These are phyloP conservation scores for Diaporthe australafricana DNA, from an alignment of 2,329 filamentous ascomycete species.

Conservation along the genomic window DNA sequence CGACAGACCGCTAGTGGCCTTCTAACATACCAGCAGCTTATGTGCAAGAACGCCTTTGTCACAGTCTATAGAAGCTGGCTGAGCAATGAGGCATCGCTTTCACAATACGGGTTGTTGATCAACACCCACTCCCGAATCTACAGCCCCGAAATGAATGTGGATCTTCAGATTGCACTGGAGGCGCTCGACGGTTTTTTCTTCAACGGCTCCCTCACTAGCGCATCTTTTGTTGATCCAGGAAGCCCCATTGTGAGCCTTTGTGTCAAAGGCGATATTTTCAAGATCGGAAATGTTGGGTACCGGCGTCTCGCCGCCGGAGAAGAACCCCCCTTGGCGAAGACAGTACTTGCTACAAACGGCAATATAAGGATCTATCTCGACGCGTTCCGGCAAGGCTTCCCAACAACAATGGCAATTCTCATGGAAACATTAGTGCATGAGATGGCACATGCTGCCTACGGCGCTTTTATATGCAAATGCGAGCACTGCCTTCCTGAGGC, in stretches of 20 bases:
- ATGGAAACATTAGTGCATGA: neutral
- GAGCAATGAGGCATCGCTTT: too few species aligned
- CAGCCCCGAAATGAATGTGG: too few species aligned
- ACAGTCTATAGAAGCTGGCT: neutral
- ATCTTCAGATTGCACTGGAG: neutral
- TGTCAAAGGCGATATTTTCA: neutral
- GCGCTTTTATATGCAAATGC: neutral
- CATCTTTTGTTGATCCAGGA: neutral
- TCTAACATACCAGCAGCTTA: neutral
- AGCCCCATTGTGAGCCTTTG: neutral
- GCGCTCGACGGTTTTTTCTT: neutral
- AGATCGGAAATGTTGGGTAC: neutral
- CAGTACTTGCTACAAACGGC: fast-evolving
- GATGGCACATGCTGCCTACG: neutral
- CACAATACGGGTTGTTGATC: too few species aligned
- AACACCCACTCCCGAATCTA: too few species aligned
- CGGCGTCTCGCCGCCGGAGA: too few species aligned
- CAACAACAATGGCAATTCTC: too few species aligned
- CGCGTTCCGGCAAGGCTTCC: fast-evolving
- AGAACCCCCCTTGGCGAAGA: neutral
- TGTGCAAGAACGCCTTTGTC: neutral
- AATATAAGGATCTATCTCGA: neutral
- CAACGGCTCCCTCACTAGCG: neutral
- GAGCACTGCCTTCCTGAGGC: fast-evolving
- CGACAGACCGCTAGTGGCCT: too few species aligned